Conservation (phyloP, 2,329 filamentous ascomycete species). For the Ophiostoma pallidulum region DNA sequence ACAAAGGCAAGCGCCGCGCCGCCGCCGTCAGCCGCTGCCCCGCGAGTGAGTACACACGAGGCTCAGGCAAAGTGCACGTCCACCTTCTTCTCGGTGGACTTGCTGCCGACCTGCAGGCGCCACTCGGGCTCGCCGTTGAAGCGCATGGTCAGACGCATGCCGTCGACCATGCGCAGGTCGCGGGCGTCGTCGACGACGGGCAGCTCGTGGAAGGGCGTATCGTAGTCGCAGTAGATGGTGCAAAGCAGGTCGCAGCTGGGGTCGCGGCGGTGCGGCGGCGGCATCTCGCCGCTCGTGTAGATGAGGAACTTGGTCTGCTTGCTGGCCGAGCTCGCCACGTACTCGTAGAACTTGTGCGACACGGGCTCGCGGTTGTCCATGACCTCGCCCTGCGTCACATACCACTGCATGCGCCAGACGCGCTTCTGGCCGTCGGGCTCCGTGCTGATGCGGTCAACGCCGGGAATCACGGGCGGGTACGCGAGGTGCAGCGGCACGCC, state of each 20-base stretch:
- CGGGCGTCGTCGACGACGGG: not conserved
- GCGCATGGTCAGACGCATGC: slow-evolving; percentile 13
- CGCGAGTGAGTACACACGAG: too few relatives aligned
- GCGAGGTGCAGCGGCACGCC: slow-evolving; percentile 7
- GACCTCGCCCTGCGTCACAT: slow-evolving; percentile 9
- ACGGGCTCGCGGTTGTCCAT: slow-evolving; percentile 14
- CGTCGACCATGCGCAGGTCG: slow-evolving; percentile 7
- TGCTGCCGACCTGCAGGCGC: slow-evolving; percentile 9
- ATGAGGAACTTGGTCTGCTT: slow-evolving; percentile 4
- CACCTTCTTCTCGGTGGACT: slow-evolving; percentile 1
- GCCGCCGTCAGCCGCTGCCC: not conserved
- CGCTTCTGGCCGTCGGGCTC: slow-evolving; percentile 5
- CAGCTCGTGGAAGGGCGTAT: slow-evolving; percentile 9
- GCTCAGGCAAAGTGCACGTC: slow-evolving; percentile 6
- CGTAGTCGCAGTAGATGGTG: slow-evolving; percentile 12
- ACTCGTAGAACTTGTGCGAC: slow-evolving; percentile 12
- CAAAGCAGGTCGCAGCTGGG: slow-evolving; percentile 5
- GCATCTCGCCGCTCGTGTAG: slow-evolving; percentile 4
- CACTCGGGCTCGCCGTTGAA: slow-evolving; percentile 13
- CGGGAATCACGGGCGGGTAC: not conserved
- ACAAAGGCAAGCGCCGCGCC: not conserved
- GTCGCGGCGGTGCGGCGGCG: slow-evolving; percentile 7
- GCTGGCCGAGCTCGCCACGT: not conserved
- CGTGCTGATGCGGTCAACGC: not conserved
- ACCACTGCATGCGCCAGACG: slow-evolving; percentile 15